A percentile compares a stretch with the other conserved stretches of the same genome.
These are phyloP conservation scores for Beta lomatogona DNA, from an alignment of 179 eudicot genomes.

Conservation along the genomic window DNA sequence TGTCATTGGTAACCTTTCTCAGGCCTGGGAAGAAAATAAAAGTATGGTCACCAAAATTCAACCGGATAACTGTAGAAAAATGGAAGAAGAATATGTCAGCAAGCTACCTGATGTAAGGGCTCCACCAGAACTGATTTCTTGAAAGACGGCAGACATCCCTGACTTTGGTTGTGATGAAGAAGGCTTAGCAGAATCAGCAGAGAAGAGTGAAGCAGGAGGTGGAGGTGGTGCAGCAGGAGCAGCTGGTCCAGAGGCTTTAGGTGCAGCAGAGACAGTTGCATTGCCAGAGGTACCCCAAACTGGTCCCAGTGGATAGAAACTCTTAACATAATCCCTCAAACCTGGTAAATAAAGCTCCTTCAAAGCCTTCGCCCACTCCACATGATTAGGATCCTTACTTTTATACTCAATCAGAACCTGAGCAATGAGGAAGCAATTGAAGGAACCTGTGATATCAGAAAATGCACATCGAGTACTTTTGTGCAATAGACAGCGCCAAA, in stretches of 20 bases:
- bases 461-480: not conserved
- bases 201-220: conserved; percentile 74
- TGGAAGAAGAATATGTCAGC: not conserved
- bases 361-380: conserved; percentile 95
- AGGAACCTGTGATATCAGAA: not conserved
- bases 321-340: conserved; percentile 91
- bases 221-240: conserved; percentile 86
- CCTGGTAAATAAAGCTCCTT: conserved; percentile 91
- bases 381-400: conserved; percentile 84
- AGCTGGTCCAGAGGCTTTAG: conserved; percentile 50
- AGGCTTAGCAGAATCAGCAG: conserved; percentile 58
- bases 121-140: conserved; percentile 77
- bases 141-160: conserved; percentile 95
- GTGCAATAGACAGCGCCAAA: not conserved
- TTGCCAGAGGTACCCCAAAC: conserved; percentile 85
- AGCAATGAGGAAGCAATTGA: conserved; percentile 16
- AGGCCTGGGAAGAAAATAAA: conserved; percentile 49
- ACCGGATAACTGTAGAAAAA: not conserved
- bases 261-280: conserved; percentile 53
- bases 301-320: conserved; percentile 86
- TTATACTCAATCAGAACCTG: conserved; percentile 87
- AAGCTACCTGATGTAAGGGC: conserved; percentile 69
- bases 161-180: conserved; percentile 74
- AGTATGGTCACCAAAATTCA: conserved; percentile 17
- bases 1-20: conserved; percentile 84